Evolutionary conservation across 2,329 filamentous ascomycete genomes (phyloP), one percentile per base, ranked within the genome.

Genomic region (Aspergillus quadrilineatus): DNA sequence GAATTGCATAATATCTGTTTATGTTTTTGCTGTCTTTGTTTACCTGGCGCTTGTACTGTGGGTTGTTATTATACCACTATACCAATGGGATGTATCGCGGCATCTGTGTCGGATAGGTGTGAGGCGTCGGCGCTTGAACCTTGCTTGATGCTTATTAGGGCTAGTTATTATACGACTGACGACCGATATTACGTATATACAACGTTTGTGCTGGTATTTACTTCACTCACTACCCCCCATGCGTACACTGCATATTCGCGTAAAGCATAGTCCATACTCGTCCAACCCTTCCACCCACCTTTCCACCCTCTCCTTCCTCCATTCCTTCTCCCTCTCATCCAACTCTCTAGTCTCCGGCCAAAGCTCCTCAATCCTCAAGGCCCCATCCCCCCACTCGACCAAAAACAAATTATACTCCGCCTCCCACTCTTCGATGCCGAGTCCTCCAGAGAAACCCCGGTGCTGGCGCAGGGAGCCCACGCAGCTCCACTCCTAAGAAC

Each of bases 231-330:
- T 14, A 14, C 14, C 10, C 17, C 10, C 60, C 74, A 61, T 82
- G 77, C 0, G 78, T 81, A 48, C 73, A 77, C 43, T 72, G 75
- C 0, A 77, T 79, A 0, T 82, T 77, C 0, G 80, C 74, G 56
- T 78, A 82, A 0, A 83, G 57, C 78, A 82, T 80, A 1, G 73
- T 0, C 81, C 80, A 65, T 76, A 82, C 50, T 80, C 79, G 62
- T 84, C 82, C 1, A 82, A 62, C 29, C 69, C 66, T 48, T 81
- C 77, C 14, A 84, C 54, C 82, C 82, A 84, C 8, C 60, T 66
- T 37, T 82, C 78, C 0, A 81, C 73, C 53, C 79, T 73, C 3
- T 55, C 48, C 1, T 68, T 70, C 55, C 74, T 72, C 48, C 67
- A 62, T 1, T 50, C 49, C 39, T 76, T 43, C 0, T 59, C 66